phyloP scores from a whole-genome alignment of 257 asterid species.

The Fraxinus americana region DNA sequence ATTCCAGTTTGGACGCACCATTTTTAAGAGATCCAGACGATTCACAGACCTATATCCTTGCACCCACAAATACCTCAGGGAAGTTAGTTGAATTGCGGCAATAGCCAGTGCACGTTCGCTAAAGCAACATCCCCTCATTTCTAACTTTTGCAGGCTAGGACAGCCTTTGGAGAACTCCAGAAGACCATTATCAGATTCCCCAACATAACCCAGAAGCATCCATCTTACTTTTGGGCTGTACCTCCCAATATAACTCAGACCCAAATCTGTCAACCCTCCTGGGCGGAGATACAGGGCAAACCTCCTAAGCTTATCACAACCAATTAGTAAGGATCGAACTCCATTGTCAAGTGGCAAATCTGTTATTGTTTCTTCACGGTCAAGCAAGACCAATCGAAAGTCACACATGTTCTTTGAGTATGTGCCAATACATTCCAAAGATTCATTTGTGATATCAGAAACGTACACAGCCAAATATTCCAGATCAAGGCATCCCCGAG shows the following conservation, averaged over 20 bases:
- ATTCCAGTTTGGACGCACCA: conserved; percentile 65
- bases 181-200: conserved; percentile 64
- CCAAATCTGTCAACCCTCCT: conserved; percentile 62
- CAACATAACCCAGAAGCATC: conserved; percentile 71
- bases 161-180: conserved; percentile 62
- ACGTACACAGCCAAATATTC: conserved; percentile 69
- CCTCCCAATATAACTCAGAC: conserved; percentile 58
- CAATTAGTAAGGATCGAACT: conserved; percentile 50
- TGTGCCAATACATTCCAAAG: conserved; percentile 47
- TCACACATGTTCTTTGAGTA: conserved; percentile 48
- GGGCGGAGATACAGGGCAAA: conserved; percentile 62
- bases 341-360: conserved; percentile 74
- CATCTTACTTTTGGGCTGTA: conserved; percentile 59
- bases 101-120: conserved; percentile 60
- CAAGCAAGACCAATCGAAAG: conserved; percentile 68
- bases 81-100: conserved; percentile 41
- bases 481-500: conserved; percentile 57
- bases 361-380: conserved; percentile 51
- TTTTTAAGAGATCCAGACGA: conserved; percentile 40
- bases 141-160: conserved; percentile 59
- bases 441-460: conserved; percentile 57
- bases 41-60: conserved; percentile 49
- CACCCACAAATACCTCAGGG: conserved; percentile 64
- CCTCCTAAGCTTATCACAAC: conserved; percentile 52
- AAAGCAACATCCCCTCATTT: conserved; percentile 63